A percentile compares a stretch with the other conserved stretches of the same genome.
Evolutionary conservation across 805 yeast genomes (phyloP).

Genomic region (Pichia phayaonensis): DNA sequence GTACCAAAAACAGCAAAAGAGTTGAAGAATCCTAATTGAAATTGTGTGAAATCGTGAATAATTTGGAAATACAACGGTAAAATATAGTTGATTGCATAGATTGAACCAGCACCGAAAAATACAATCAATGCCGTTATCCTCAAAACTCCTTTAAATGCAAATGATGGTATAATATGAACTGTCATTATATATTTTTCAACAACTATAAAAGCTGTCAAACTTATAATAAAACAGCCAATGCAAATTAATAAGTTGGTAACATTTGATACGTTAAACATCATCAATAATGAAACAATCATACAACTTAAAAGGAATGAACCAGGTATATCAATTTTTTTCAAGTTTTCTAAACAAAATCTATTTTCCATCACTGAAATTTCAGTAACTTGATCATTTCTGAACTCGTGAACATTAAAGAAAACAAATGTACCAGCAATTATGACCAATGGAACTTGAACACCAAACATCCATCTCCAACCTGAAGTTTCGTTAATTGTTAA

Average conservation of each 20-base stretch:
- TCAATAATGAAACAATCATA: slow-evolving; percentile 29
- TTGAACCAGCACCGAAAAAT: slow-evolving; percentile 31
- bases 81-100: slow-evolving; percentile 30
- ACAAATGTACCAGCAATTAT: slow-evolving; percentile 23
- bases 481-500: slow-evolving; percentile 25
- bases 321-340: slow-evolving; percentile 33
- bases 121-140: slow-evolving; percentile 32
- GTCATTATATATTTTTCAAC: slow-evolving; percentile 31
- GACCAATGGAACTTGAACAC: slow-evolving; percentile 34
- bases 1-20: slow-evolving; percentile 34
- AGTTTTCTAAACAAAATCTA: slow-evolving; percentile 29
- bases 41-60: slow-evolving; percentile 33
- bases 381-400: slow-evolving; percentile 12
- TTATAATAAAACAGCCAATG: slow-evolving; percentile 12
- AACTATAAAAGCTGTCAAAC: slow-evolving; percentile 18
- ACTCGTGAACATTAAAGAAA: slow-evolving; percentile 28
- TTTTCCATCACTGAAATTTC: slow-evolving; percentile 16
- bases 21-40: slow-evolving; percentile 34
- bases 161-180: slow-evolving; percentile 35
- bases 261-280: slow-evolving; percentile 25
- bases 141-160: slow-evolving; percentile 31
- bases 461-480: slow-evolving; percentile 42
- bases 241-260: slow-evolving; percentile 7
- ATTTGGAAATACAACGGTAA: slow-evolving; percentile 37
- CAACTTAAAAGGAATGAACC: slow-evolving; percentile 33